Conservation (phyloP, 1,284 basidiomycete genomes). For the Ceratobasidium sp. region DNA sequence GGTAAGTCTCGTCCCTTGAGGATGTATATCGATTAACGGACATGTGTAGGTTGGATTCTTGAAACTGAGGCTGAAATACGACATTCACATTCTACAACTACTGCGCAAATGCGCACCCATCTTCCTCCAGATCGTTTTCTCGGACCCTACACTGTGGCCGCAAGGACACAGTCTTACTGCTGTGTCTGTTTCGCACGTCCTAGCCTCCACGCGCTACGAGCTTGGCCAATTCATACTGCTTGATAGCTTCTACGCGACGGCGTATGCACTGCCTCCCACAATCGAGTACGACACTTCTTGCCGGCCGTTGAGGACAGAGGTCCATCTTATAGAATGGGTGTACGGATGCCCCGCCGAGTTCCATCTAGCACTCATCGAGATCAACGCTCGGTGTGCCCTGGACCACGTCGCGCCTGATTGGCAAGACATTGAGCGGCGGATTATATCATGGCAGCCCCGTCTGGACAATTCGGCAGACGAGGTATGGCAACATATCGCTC, state of each 20-base stretch:
- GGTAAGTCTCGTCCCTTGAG: neutral
- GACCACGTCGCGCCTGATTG: neutral
- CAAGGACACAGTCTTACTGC: neutral
- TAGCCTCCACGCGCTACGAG: slow-evolving; percentile 5
- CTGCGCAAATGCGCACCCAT: neutral
- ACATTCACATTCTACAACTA: neutral
- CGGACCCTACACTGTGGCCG: neutral
- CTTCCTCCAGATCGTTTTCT: neutral
- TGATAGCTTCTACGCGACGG: slow-evolving; percentile 9
- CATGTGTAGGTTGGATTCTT: neutral
- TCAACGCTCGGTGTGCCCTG: neutral
- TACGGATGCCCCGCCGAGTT: slow-evolving; percentile 9
- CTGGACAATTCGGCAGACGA: neutral
- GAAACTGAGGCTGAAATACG: neutral
- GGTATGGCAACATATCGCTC: slow-evolving; percentile 1
- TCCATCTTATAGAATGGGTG: slow-evolving; percentile 5
- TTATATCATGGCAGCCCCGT: neutral
- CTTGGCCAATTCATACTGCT: slow-evolving; percentile 4
- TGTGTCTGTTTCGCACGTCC: neutral
- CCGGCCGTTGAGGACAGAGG: neutral
- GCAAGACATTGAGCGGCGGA: neutral
- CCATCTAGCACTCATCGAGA: neutral
- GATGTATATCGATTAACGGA: neutral
- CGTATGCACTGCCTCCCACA: slow-evolving; percentile 7
- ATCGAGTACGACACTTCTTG: slow-evolving; percentile 25